These are phyloP conservation scores for Ustilaginoidea virens DNA, from an alignment of 2,329 filamentous ascomycete species.

Conservation along the genomic window DNA sequence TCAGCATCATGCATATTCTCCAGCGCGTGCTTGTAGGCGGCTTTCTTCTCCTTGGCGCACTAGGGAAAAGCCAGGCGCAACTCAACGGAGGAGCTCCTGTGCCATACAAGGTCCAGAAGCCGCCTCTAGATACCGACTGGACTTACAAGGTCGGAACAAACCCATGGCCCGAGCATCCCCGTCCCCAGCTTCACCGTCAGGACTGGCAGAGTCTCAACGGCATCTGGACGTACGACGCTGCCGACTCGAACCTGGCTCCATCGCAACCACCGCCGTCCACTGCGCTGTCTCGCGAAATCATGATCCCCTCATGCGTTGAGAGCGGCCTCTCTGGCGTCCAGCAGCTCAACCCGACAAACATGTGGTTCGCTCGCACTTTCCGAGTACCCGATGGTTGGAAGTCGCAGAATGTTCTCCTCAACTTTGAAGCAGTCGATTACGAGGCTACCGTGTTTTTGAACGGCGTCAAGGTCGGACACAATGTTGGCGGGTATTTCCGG, in stretches of 20 bases:
- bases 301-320: slow-evolving; percentile 28
- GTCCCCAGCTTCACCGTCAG: slow-evolving; percentile 37
- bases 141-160: slow-evolving; percentile 34
- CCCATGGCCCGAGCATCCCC: slow-evolving; percentile 42
- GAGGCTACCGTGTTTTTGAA: slow-evolving; percentile 44
- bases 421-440: slow-evolving; percentile 45
- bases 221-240: slow-evolving; percentile 37
- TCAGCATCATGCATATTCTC: slow-evolving; percentile 2
- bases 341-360: slow-evolving; percentile 22
- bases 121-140: slow-evolving; percentile 34
- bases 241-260: slow-evolving; percentile 8
- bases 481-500: slow-evolving; percentile 46
- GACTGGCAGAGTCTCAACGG: slow-evolving; percentile 42
- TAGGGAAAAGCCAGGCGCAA: not conserved
- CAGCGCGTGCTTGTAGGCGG: slow-evolving; percentile 1
- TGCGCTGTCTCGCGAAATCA: slow-evolving; percentile 21
- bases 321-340: slow-evolving; percentile 34
- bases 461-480: slow-evolving; percentile 30
- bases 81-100: slow-evolving; percentile 2
- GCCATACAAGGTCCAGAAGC: slow-evolving; percentile 21
- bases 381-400: slow-evolving; percentile 31
- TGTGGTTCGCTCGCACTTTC: slow-evolving; percentile 37
- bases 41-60: slow-evolving; percentile 1
- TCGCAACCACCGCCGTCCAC: slow-evolving; percentile 8
- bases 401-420: slow-evolving; percentile 28